Base-by-base conservation (phyloP, 2,329 filamentous ascomycete genomes). In the Colletotrichum lupini region DNA sequence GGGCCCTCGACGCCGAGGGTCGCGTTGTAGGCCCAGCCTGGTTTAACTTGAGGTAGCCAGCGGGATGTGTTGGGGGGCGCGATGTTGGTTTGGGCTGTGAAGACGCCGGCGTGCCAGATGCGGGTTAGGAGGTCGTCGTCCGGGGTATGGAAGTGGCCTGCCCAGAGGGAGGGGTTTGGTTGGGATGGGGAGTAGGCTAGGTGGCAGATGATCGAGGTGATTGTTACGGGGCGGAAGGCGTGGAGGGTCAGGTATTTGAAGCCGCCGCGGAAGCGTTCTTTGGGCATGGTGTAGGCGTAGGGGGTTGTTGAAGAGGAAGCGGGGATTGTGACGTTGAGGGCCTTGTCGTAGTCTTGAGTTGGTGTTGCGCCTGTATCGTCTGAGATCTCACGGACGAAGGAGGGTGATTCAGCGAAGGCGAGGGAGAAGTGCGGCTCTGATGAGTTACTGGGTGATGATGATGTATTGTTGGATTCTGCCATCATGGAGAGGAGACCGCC, bases 111-210 rank as follows among this genome's bases (percentile, higher is more conserved):
- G 67, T 85, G 85, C 83, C 84, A 86, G 22, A 85, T 82, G 6
- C 83, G 82, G 72, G 88, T 87, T 46, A 89, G 80, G 26, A 85
- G 76, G 30, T 86, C 83, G 74, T 85, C 83, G 59, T 80, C 83
- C 58, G 78, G 82, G 5, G 76, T 68, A 59, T 84, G 81, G 68
- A 87, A 87, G 72, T 87, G 86, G 12, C 86, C 86, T 14, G 81
- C 77, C 57, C 86, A 87, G 9, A 82, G 81, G 59, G 79, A 81
- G 63, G 86, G 75, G 70, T 84, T 81, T 1, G 84, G 77, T 85
- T 74, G 73, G 16, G 78, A 75, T 1, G 80, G 80, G 30, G 80
- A 78, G 68, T 80, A 82, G 2, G 77, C 77, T 24, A 82, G 76
- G 52, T 80, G 78, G 30, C 79, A 73, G 24, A 72, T 74, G 26